Percentiles rank a stretch among this genome's conserved stretches.
phyloP scores from a whole-genome alignment of 352 stramenopile species.

The Phytophthora melonis region DNA sequence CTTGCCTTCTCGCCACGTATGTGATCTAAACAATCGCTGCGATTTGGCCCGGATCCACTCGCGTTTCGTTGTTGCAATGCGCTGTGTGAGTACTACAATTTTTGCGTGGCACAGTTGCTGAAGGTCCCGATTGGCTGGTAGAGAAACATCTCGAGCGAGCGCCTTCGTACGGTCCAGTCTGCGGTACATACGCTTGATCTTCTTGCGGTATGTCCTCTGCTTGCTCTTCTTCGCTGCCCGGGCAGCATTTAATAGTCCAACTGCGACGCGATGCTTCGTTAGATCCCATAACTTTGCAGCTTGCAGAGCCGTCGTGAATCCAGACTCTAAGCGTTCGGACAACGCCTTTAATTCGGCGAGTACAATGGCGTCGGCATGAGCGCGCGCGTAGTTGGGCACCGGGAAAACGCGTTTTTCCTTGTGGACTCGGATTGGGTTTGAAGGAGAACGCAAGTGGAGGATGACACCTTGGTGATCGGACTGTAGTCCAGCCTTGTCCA shows the following conservation, averaged over 20 bases:
- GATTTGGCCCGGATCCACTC: not conserved
- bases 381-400: not conserved
- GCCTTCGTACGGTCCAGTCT: not conserved
- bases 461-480: not conserved
- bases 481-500: not conserved
- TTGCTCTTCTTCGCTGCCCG: not conserved
- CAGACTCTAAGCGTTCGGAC: no score
- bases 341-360: not conserved
- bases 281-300: not conserved
- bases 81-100: not conserved
- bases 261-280: no score
- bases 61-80: not conserved
- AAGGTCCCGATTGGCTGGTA: not conserved
- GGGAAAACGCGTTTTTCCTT: not conserved
- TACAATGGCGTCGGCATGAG: not conserved
- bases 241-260: not conserved
- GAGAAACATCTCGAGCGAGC: no score
- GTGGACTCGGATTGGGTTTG: not conserved
- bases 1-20: not conserved
- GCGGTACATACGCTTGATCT: not conserved
- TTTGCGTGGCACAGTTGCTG: not conserved
- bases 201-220: not conserved
- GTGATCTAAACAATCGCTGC: not conserved
- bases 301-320: not conserved
- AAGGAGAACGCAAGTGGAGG: not conserved